A percentile compares a stretch with the other conserved stretches of the same genome.
Conservation (phyloP, 2,329 filamentous ascomycete genomes). For the Penicillium sumatraense region DNA sequence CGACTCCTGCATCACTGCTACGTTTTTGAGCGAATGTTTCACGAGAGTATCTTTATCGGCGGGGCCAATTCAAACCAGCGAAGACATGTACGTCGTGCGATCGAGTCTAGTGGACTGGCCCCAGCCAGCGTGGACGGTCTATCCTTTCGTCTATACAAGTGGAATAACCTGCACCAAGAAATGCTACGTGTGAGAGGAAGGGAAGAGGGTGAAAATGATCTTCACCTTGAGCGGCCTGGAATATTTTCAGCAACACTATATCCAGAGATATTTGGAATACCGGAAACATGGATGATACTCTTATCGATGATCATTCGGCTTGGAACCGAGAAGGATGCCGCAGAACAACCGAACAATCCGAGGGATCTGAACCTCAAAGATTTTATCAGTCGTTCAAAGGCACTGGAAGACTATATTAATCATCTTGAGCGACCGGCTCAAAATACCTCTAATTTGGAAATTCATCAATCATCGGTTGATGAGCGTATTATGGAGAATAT, state of each 20-base stretch:
- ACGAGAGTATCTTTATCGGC: conserved; percentile 45
- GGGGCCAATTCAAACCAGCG: conserved; percentile 22
- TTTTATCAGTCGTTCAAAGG: conserved; percentile 38
- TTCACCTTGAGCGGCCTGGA: conserved; percentile 48
- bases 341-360: conserved; percentile 22
- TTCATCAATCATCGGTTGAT: conserved; percentile 14
- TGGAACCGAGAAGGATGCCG: conserved; percentile 47
- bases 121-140: conserved; percentile 20
- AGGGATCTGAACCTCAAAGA: conserved; percentile 29
- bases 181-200: conserved; percentile 39
- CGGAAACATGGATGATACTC: conserved; percentile 47
- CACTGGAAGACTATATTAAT: conserved; percentile 36
- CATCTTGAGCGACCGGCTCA: conserved; percentile 12
- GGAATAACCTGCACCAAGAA: conserved; percentile 37
- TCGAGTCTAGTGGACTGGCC: conserved; percentile 34
- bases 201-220: conserved; percentile 50
- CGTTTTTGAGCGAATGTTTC: conserved; percentile 50
- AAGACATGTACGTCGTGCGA: conserved; percentile 27
- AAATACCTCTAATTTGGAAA: conserved; percentile 25
- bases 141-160: conserved; percentile 37
- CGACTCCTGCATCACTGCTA: conserved; percentile 55
- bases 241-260: conserved; percentile 49
- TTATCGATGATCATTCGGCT: conserved; percentile 50
- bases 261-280: conserved; percentile 52
- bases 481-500: conserved; percentile 33